Conservation (phyloP, 805 yeast species). For the Metschnikowia orientalis region DNA sequence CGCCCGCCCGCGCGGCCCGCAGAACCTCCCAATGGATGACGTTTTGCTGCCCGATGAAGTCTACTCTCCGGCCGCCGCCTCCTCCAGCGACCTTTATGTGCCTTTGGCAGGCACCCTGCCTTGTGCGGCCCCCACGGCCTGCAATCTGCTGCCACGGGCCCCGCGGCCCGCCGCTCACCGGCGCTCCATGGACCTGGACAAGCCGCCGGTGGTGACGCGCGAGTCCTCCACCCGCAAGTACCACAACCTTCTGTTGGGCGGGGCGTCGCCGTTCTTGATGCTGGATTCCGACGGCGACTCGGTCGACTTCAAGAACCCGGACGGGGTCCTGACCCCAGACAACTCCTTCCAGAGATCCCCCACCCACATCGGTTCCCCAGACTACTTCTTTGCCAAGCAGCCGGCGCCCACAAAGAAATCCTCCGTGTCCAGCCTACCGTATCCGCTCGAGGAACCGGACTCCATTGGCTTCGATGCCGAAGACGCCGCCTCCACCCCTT, state of each 20-base stretch:
- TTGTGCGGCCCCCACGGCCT: too few species aligned
- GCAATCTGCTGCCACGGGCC: too few species aligned
- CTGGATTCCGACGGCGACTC: constrained; percentile 5
- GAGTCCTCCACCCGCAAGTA: constrained; percentile 6
- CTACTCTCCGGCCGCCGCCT: too few species aligned
- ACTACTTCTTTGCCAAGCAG: too few species aligned
- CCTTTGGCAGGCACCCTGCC: too few species aligned
- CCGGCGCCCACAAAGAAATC: neutral
- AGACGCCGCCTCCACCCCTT: constrained; percentile 11
- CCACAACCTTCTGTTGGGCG: constrained; percentile 18
- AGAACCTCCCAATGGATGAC: constrained; percentile 34
- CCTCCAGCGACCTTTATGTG: too few species aligned
- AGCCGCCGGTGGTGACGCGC: too few species aligned
- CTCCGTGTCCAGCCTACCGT: constrained; percentile 4
- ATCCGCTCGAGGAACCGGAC: constrained; percentile 9
- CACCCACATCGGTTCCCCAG: too few species aligned
- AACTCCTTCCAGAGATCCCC: neutral
- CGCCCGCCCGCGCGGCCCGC: constrained; percentile 40
- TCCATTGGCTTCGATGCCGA: constrained; percentile 7
- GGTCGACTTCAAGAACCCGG: constrained; percentile 3
- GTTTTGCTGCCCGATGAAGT: neutral
- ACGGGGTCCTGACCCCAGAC: neutral
- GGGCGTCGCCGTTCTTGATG: constrained; percentile 9
- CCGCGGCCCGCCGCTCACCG: too few species aligned
- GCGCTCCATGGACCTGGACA: too few species aligned